Base-by-base conservation (phyloP, 306 rosid genomes). In the Benincasa hispida region DNA sequence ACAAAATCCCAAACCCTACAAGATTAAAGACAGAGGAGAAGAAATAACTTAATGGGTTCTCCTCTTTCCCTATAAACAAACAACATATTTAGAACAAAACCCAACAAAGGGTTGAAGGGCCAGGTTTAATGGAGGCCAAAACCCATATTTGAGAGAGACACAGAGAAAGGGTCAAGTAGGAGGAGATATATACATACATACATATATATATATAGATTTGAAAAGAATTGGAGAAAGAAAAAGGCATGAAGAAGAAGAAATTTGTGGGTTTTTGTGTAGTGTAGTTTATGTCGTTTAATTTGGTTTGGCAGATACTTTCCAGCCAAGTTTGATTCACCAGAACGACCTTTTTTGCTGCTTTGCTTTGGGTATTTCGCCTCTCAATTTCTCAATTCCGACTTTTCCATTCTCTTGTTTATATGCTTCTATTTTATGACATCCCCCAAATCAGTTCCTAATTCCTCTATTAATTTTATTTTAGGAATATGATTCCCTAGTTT, bases 221-320 rank as follows among this genome's bases (percentile, higher is more conserved):
- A 4, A 25, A 12, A 48, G 19, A 15, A 48, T 15, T 48, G 53
- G 47, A 48, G 18, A 14, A 50, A 5, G 8, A 17, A 18, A 50
- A 18, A 50, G 55, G 55, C 0, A 47, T 1, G n/a, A 15, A 14
- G 55, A 17, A 17, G 55, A 50, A 19, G 57, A 53, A 53, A 14
- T 5, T 14, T 51, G 56, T 51, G 57, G 57, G 57, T 2, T 53
- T n/a, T 19, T 53, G 24, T 6, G 24, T 6, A 18, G 57, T 53
- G 57, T 53, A 48, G 54, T 48, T 48, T 11, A 12, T 59, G 66
- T 59, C 66, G 61, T 59, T 45, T 45, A 45, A 45, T 45, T 45
- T 45, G 51, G 14, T 42, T 45, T 59, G 66, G 68, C 68, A 61
- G 68, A 37, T 61, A 61, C 68, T 61, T 61, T 61, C 68, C 68